phyloP scores from a whole-genome alignment of 768 basidiomycete genomes.

The Dictyophora rubrovolvata region DNA sequence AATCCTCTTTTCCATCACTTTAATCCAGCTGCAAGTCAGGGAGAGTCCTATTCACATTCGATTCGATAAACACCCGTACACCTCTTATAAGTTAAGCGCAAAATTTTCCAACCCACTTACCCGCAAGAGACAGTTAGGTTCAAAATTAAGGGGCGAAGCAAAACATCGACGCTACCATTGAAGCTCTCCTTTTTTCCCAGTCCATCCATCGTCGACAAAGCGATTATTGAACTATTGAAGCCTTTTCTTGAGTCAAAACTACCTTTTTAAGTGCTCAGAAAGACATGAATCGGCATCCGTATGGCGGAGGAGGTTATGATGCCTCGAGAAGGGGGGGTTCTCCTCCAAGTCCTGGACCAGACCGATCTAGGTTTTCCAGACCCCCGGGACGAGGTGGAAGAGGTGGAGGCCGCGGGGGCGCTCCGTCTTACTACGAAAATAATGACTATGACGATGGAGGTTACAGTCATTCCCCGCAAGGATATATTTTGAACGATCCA shows the following conservation, averaged over 20 bases:
- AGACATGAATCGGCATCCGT: conserved; percentile 83
- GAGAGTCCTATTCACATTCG: background rate
- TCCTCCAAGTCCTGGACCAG: conserved; percentile 57
- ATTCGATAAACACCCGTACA: background rate
- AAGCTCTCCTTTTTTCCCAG: conserved; percentile 3
- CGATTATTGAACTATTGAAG: conserved; percentile 6
- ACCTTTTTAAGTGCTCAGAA: conserved; percentile 15
- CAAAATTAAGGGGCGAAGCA: background rate
- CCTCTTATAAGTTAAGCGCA: conserved; percentile 6
- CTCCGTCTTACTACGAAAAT: conserved; percentile 49
- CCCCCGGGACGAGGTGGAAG: conserved; percentile 45
- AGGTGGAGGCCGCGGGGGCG: conserved; percentile 45
- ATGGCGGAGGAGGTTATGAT: conserved; percentile 54
- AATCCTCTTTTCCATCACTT: conserved; percentile 1
- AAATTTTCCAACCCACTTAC: background rate
- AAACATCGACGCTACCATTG: background rate
- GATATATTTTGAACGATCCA: conserved; percentile 12
- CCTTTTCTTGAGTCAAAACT: background rate
- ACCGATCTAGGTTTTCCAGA: conserved; percentile 46
- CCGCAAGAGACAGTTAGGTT: conserved; percentile 8
- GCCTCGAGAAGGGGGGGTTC: conserved; percentile 52
- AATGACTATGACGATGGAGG: conserved; percentile 45
- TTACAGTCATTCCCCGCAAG: conserved; percentile 44
- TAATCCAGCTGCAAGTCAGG: background rate
- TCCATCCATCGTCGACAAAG: conserved; percentile 3